Evolutionary conservation across 257 asterid genomes (phyloP).

Genomic region (Solanum microdontum): DNA sequence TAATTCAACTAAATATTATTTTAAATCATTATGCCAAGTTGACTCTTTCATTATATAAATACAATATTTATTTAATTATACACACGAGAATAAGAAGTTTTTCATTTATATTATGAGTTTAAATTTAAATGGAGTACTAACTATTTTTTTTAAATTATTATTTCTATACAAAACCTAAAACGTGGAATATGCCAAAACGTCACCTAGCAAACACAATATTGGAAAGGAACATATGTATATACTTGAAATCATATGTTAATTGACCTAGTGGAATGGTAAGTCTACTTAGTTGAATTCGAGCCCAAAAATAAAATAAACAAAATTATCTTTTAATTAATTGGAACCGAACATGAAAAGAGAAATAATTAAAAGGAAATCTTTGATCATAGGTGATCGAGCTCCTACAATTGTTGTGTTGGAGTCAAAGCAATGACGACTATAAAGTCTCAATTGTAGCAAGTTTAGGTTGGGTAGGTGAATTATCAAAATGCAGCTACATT

Average conservation of each 20-base stretch:
- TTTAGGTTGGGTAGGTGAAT: background rate
- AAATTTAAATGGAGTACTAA: background rate
- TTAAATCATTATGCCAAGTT: background rate
- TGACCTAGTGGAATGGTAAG: background rate
- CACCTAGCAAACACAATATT: background rate
- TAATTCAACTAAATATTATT: background rate
- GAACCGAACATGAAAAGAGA: no score
- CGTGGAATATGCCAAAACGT: background rate
- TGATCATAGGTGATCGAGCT: background rate
- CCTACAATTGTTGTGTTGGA: no score
- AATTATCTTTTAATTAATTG: background rate
- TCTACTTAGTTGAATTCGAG: background rate
- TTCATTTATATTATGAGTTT: background rate
- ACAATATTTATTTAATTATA: no score
- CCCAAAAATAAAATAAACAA: no score
- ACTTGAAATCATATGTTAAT: background rate
- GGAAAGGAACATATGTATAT: background rate
- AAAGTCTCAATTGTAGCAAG: background rate
- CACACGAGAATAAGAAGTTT: background rate
- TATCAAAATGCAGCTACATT: background rate
- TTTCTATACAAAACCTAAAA: background rate
- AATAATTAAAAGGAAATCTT: no score
- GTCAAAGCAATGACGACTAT: background rate
- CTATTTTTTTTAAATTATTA: no score
- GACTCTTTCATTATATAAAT: background rate